Percentiles rank a stretch among this genome's conserved stretches.
phyloP scores from a whole-genome alignment of 768 basidiomycete genomes.

The Suillus spraguei region DNA sequence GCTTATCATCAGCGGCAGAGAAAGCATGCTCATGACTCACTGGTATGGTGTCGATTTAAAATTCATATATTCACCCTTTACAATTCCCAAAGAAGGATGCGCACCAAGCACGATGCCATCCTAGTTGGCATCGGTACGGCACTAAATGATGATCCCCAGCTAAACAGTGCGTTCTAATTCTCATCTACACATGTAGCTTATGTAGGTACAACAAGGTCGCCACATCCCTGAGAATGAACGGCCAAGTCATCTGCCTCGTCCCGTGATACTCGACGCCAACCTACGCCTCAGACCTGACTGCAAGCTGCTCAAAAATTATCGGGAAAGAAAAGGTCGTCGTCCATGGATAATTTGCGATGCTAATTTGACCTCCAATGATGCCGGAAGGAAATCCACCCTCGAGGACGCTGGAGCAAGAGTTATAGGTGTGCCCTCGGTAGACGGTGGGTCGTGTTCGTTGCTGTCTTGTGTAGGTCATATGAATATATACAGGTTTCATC shows the following conservation, averaged over 20 bases:
- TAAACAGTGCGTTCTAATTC: conserved; percentile 67
- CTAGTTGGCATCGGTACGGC: conserved; percentile 90
- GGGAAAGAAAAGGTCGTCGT: conserved; percentile 56
- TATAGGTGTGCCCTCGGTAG: conserved; percentile 47
- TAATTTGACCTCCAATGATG: conserved; percentile 13
- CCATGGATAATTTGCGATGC: conserved; percentile 72
- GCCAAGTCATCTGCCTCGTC: conserved; percentile 63
- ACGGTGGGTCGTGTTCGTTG: conserved; percentile 32
- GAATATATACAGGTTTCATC: conserved; percentile 35
- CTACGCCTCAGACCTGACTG: conserved; percentile 68
- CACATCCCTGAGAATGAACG: conserved; percentile 47
- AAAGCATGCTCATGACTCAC: conserved; percentile 94
- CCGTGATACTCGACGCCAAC: conserved; percentile 79
- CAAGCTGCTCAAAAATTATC: conserved; percentile 71
- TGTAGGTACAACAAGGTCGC: conserved; percentile 44
- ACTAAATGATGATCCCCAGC: conserved; percentile 88
- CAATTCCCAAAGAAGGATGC: conserved; percentile 59
- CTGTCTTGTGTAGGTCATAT: conserved; percentile 11
- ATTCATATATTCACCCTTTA: conserved; percentile 11
- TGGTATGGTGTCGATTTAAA: conserved; percentile 51
- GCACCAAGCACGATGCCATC: conserved; percentile 91
- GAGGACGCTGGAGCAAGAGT: conserved; percentile 69
- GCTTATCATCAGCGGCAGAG: conserved; percentile 79
- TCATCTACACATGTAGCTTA: conserved; percentile 6
- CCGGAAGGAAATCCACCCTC: conserved; percentile 43